Percentiles rank a stretch among this genome's conserved stretches.
Conservation (phyloP, 441 rosid species). For the Syzygium malaccense region DNA sequence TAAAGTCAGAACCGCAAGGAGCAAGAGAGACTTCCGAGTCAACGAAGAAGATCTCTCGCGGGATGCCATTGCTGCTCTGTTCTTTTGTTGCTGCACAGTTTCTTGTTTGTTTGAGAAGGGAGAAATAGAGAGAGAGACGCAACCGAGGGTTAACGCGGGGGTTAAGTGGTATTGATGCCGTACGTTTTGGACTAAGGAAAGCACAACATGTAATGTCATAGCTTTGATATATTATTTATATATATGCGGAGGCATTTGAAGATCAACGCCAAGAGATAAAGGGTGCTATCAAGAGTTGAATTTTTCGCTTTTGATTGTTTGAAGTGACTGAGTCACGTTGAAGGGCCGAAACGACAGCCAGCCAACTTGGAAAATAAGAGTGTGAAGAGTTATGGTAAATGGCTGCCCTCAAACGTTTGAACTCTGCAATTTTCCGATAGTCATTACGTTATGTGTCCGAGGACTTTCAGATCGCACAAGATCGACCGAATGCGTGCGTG, state of each 20-base stretch:
- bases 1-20: background rate
- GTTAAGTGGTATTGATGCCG: background rate
- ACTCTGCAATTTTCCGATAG: background rate
- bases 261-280: background rate
- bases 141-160: background rate
- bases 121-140: background rate
- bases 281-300: background rate
- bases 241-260: background rate
- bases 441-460: background rate
- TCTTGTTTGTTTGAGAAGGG: background rate
- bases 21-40: background rate
- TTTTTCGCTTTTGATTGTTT: background rate
- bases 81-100: background rate
- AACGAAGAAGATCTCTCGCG: background rate
- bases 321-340: background rate
- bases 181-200: background rate
- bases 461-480: background rate
- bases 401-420: background rate
- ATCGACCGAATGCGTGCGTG: background rate
- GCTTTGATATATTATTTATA: background rate
- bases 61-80: background rate
- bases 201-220: background rate
- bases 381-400: background rate
- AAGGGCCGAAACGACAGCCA: background rate
- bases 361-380: background rate